phyloP scores from a whole-genome alignment of 306 rosid genomes.

The Cucurbita maxima region DNA sequence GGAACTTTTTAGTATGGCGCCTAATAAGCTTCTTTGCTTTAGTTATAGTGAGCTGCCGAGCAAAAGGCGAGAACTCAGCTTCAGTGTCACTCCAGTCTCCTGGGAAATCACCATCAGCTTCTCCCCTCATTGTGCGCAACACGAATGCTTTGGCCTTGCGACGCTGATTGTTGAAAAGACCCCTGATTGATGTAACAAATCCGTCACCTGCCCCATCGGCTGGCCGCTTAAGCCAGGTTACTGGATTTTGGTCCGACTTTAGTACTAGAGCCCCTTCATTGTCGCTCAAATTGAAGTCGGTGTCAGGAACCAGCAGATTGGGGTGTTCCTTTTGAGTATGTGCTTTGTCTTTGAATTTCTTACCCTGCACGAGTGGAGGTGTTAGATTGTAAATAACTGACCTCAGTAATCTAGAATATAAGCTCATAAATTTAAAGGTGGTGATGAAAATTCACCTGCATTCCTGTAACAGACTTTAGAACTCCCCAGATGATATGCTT shows the following conservation, averaged over 20 bases:
- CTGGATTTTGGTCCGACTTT: slow-evolving; percentile 57
- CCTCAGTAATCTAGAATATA: background rate
- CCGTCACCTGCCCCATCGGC: slow-evolving; percentile 99
- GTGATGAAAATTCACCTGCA: slow-evolving; percentile 49
- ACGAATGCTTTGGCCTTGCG: slow-evolving; percentile 92
- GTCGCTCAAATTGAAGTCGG: slow-evolving; percentile 80
- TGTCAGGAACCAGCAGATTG: slow-evolving; percentile 40
- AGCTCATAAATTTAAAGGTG: too few species aligned
- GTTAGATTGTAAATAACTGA: background rate
- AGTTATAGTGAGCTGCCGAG: slow-evolving; percentile 84
- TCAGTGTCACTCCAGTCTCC: slow-evolving; percentile 98
- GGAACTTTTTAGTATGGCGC: slow-evolving; percentile 89
- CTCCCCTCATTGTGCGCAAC: slow-evolving; percentile 93
- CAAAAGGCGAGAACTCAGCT: slow-evolving; percentile 73
- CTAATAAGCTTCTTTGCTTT: slow-evolving; percentile 82
- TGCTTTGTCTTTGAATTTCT: slow-evolving; percentile 81
- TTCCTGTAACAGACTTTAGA: slow-evolving; percentile 95
- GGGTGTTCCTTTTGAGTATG: slow-evolving; percentile 48
- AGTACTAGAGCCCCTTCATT: slow-evolving; percentile 61
- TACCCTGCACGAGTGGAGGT: slow-evolving; percentile 41
- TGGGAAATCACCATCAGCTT: slow-evolving; percentile 78
- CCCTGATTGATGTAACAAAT: slow-evolving; percentile 88
- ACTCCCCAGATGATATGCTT: slow-evolving; percentile 99
- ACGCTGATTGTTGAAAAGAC: slow-evolving; percentile 84
- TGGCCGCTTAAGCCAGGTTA: slow-evolving; percentile 79